phyloP scores from a whole-genome alignment of 306 rosid species.

The Purshia tridentata region DNA sequence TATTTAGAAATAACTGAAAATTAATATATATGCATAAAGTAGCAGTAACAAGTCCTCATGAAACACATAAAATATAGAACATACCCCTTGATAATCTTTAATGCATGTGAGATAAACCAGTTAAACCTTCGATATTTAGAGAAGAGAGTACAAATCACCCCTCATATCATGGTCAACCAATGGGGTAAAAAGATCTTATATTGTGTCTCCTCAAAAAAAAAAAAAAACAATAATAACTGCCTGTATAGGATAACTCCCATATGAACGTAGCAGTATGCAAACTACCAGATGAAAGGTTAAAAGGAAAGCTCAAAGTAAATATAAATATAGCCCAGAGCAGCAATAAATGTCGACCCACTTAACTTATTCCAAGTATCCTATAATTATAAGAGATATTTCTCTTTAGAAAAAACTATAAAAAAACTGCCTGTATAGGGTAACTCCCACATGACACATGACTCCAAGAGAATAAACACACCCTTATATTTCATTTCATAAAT shows the following conservation, averaged over 20 bases:
- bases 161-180: conserved; percentile 2
- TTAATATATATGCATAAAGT: background rate
- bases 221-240: too few species aligned
- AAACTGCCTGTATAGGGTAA: background rate
- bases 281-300: background rate
- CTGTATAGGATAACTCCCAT: too few species aligned
- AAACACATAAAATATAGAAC: background rate
- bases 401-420: too few species aligned
- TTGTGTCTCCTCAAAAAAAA: too few species aligned
- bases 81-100: background rate
- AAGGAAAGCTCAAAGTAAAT: background rate
- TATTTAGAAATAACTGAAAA: background rate
- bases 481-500: background rate
- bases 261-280: background rate
- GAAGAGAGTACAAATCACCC: background rate
- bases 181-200: background rate
- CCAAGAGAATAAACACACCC: background rate
- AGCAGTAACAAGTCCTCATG: background rate
- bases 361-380: background rate
- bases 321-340: background rate
- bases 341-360: background rate
- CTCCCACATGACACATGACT: background rate
- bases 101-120: background rate
- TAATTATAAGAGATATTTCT: too few species aligned
- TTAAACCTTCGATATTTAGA: background rate